Percentiles rank a stretch among this genome's conserved stretches.
Evolutionary conservation across 2,329 filamentous ascomycete genomes (phyloP).

Genomic region (Paecilomyces variotii): DNA sequence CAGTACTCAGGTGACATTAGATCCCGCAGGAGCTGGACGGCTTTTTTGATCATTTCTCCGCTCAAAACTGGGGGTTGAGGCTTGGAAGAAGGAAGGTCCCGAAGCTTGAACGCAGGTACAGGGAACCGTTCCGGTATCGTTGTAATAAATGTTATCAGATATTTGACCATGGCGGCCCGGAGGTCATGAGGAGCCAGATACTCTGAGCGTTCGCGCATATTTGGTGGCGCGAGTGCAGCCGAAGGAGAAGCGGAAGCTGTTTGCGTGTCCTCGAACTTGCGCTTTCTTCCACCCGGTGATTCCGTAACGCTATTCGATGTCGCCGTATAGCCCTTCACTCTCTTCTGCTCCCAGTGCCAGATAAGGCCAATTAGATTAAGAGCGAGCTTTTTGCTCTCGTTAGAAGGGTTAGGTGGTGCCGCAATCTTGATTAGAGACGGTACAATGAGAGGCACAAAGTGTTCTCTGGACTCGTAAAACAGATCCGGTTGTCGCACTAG

Average conservation of each 20-base stretch:
- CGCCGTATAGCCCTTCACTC: conserved; percentile 54
- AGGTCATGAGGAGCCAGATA: conserved; percentile 61
- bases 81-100: conserved; percentile 44
- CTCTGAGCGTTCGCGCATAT: conserved; percentile 48
- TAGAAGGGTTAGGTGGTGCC: conserved; percentile 67
- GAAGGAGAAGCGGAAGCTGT: conserved; percentile 49
- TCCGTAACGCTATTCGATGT: conserved; percentile 43
- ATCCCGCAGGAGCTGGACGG: conserved; percentile 72
- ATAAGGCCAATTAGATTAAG: conserved; percentile 86
- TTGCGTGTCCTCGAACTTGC: conserved; percentile 62
- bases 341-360: conserved; percentile 84
- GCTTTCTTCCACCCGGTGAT: conserved; percentile 67
- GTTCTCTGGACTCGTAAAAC: conserved; percentile 91
- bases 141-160: conserved; percentile 90
- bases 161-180: conserved; percentile 80
- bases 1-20: conserved; percentile 81
- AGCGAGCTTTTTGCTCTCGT: conserved; percentile 84
- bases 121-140: conserved; percentile 79
- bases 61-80: conserved; percentile 47
- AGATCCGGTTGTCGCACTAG: conserved; percentile 84
- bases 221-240: conserved; percentile 37
- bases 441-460: conserved; percentile 83
- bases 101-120: conserved; percentile 61
- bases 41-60: conserved; percentile 77
- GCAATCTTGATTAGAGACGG: conserved; percentile 83